Conservation (phyloP, 179 eudicot species). For the Amaranthus tricolor region DNA sequence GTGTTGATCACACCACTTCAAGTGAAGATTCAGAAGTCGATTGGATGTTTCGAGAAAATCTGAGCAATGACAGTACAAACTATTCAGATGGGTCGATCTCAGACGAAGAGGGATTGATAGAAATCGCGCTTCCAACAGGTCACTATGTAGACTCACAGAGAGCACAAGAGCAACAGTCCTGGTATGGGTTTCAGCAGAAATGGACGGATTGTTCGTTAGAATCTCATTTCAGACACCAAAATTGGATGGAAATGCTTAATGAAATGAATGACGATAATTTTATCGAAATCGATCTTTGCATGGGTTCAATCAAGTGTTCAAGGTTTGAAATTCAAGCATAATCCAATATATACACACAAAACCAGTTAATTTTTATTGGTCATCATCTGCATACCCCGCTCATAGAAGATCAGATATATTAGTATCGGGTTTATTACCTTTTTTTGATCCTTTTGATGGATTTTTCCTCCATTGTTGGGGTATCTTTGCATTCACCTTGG, state of each 20-base stretch:
- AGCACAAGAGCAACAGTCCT: too few relatives aligned
- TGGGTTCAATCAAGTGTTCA: slow-evolving; percentile 76
- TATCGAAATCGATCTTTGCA: slow-evolving; percentile 75
- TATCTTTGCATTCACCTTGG: slow-evolving; percentile 30
- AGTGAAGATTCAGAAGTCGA: slow-evolving; percentile 40
- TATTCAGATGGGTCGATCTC: slow-evolving; percentile 27
- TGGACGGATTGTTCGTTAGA: slow-evolving; percentile 31
- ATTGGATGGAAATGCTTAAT: slow-evolving; percentile 43
- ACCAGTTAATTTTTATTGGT: not conserved
- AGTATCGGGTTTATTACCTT: slow-evolving; percentile 16
- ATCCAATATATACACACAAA: slow-evolving; percentile 13
- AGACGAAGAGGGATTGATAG: slow-evolving; percentile 63
- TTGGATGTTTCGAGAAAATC: slow-evolving; percentile 23
- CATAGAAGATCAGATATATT: not conserved
- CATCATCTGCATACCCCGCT: too few relatives aligned
- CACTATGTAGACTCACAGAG: too few relatives aligned
- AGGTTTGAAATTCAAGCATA: slow-evolving; percentile 63
- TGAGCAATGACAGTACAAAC: too few relatives aligned
- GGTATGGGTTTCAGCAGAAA: slow-evolving; percentile 27
- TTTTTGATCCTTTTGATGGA: slow-evolving; percentile 25
- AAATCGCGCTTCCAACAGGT: too few relatives aligned
- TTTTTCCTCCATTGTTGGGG: slow-evolving; percentile 13
- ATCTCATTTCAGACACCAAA: slow-evolving; percentile 32
- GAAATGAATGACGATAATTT: slow-evolving; percentile 69
- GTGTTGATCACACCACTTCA: too few relatives aligned